Base-by-base conservation (phyloP, 2,329 filamentous ascomycete genomes). In the Penicillium occitanis region DNA sequence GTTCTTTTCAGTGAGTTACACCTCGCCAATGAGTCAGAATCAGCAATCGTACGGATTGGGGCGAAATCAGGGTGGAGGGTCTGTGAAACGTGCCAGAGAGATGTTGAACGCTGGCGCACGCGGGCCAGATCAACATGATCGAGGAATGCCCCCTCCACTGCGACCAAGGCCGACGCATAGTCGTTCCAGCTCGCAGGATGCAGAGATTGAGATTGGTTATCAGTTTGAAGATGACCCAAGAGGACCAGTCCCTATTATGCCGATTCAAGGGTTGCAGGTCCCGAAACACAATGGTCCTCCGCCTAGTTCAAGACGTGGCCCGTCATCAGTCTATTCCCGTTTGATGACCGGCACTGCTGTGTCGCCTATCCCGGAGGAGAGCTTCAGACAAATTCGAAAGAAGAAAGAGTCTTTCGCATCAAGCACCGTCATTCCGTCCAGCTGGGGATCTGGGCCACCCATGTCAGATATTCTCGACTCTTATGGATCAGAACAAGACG, bases 291-390 rank as follows among this genome's bases (percentile, higher is more conserved):
- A 73, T 17, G 66, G 73, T 25, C 75, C 76, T 44, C 70, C 75
- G 13, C 69, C 68, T 17, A 69, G 63, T 50, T 69, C 73, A 28
- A 73, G 76, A 46, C 74, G 77, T 58, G 76, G 74, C n/a, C 71
- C 69, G 40, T 73, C 74, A 65, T 71, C 73, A 67, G 89, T 90
- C 71, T 90, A 79, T 66, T 75, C 77, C 35, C 77, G 89, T 2
- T 86, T 84, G 69, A 86, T 84, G 69, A 60, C 19, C 3, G 61
- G 55, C 10, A 90, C 89, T 0, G 89, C 84, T 67, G 89, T 93
- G 30, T 90, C 90, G 0, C 90, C 91, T 0, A 93, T 93, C 63
- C 89, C 88, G 0, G 91, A 93, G 75, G 90, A 93, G 7, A 60
- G 73, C 86, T 84, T 68, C 83, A 86, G 0, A 81, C 79, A 60